phyloP scores from a whole-genome alignment of 2,329 filamentous ascomycete genomes.

The Trichocomaceae sp. region DNA sequence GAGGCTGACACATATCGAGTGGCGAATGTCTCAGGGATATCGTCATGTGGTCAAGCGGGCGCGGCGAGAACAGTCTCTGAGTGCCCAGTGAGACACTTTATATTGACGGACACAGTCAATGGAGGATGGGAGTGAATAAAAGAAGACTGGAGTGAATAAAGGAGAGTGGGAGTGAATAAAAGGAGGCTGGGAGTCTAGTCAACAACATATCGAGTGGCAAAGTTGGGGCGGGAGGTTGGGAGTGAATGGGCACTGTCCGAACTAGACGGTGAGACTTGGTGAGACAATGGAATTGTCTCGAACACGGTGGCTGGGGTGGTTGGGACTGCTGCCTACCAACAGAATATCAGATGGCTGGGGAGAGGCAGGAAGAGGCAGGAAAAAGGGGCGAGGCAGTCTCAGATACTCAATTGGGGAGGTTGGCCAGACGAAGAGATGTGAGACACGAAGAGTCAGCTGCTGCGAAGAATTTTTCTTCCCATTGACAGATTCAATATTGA shows the following conservation, averaged over 20 bases:
- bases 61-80: not conserved
- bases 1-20: not conserved
- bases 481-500: not conserved
- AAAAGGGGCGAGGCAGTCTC: not conserved
- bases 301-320: not conserved
- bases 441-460: not conserved
- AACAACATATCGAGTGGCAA: not conserved
- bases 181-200: not conserved
- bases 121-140: not conserved
- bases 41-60: not conserved
- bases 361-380: too few relatives aligned
- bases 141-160: too few relatives aligned
- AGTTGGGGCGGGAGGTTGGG: not conserved
- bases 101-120: not conserved
- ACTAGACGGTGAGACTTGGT: not conserved
- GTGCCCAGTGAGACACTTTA: too few relatives aligned
- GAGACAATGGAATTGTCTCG: not conserved
- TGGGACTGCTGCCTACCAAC: not conserved
- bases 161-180: not conserved
- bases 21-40: not conserved
- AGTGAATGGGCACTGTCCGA: not conserved
- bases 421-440: not conserved
- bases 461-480: not conserved
- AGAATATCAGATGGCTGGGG: not conserved
- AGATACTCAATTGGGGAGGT: not conserved